phyloP scores from a whole-genome alignment of 139 green algal species.

The Volvox reticuliferus region DNA sequence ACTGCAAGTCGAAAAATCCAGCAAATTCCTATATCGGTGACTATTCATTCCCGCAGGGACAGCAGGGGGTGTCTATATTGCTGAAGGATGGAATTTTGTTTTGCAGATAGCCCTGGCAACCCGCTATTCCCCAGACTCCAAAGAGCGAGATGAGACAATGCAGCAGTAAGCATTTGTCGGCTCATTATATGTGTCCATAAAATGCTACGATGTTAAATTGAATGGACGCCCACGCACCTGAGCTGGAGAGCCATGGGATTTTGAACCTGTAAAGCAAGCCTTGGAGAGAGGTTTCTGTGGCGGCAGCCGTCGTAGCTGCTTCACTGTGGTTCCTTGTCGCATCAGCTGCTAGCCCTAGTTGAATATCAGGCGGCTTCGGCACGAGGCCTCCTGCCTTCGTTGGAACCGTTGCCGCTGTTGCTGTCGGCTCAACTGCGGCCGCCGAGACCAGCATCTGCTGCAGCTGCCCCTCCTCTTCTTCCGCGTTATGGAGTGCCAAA shows the following conservation, averaged over 20 bases:
- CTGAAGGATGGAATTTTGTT: neutral
- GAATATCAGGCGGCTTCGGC: neutral
- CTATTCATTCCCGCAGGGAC: too few species aligned
- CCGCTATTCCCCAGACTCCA: neutral
- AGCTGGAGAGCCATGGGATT: neutral
- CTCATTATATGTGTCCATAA: neutral
- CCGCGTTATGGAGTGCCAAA: too few species aligned
- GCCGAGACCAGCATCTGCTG: too few species aligned
- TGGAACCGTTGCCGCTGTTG: neutral
- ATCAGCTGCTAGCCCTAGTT: neutral
- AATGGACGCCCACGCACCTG: neutral
- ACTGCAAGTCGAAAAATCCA: neutral
- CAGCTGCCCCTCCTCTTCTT: too few species aligned
- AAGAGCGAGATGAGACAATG: neutral
- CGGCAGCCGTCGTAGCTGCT: neutral
- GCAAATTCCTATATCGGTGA: too few species aligned
- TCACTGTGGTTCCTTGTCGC: neutral
- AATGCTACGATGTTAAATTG: neutral
- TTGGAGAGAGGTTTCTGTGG: too few species aligned
- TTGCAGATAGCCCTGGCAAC: neutral
- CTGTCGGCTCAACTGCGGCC: too few species aligned
- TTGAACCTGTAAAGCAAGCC: neutral
- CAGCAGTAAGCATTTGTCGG: neutral
- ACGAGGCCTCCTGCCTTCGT: too few species aligned
- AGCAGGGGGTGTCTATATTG: neutral